Base-by-base conservation (phyloP, 2,329 filamentous ascomycete genomes). In the Penicillium sp. region DNA sequence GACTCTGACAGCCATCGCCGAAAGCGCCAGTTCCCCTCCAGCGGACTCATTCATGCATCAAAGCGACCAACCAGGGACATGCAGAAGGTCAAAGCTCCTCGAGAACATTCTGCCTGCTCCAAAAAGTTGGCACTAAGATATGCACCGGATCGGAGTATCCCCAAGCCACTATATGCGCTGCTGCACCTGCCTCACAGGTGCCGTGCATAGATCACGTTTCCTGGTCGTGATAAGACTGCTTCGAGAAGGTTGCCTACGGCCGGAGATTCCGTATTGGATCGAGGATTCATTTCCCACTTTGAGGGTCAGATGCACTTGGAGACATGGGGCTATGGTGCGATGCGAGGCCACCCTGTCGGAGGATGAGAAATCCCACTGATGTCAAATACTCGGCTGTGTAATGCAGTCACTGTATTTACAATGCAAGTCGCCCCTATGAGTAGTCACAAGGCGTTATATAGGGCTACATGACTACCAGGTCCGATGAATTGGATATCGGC, bases 361-460 rank as follows among this genome's bases (percentile, higher is more conserved):
- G 79, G 0, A 89, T 88, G 62, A 95, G 78, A 96, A 71, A 72
- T 96, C 91, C 91, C 13, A 96, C 87, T n/a, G 96, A 88, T 66
- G 96, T 89, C 22, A 90, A 87, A 63, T 77, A 82, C 73, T 88
- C 90, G 16, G 86, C 86, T 1, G 77, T 80, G 35, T 60, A 69
- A 64, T 89, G 87, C 53, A 88, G 88, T 76, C 86, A n/a, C 8
- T 43, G 19, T 96, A 67, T 95, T 84, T 56, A 28, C 4, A 10
- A 96, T 79, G 71, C 88, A 93, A 1, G 91, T 95, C 78, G 94
- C 89, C 61, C 73, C 79, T 67, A 85, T 81, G 49, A 81, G 77
- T 64, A 58, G 67, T 63, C 70, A 67, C 51, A 59, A 48, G 54
- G 49, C 45, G 28, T 49, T 40, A 51, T 52, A 52, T 25, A 69